A percentile compares a stretch with the other conserved stretches of the same genome.
Evolutionary conservation across 2,329 filamentous ascomycete species (phyloP).

Genomic region (Sporothrix globosa): DNA sequence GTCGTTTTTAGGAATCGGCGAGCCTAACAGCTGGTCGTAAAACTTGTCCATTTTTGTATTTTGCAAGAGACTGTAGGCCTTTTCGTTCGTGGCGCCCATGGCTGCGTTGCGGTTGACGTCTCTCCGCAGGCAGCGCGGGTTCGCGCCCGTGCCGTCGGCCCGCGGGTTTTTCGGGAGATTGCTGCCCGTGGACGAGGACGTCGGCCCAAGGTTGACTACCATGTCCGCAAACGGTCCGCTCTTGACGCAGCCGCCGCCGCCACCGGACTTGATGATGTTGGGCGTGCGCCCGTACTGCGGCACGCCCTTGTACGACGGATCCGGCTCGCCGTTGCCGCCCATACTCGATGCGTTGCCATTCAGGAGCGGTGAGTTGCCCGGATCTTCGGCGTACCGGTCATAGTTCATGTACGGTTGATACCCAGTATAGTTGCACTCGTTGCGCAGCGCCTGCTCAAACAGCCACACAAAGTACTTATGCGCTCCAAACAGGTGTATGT

Average conservation of each 20-base stretch:
- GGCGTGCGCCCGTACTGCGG: slow-evolving; percentile 43
- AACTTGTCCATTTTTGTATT: slow-evolving; percentile 34
- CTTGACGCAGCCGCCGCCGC: slow-evolving; percentile 59
- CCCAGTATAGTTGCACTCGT: slow-evolving; percentile 45
- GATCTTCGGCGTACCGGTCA: slow-evolving; percentile 53
- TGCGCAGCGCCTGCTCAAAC: slow-evolving; percentile 43
- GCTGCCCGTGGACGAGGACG: slow-evolving; percentile 39
- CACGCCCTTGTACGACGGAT: slow-evolving; percentile 39
- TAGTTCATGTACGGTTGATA: slow-evolving; percentile 55
- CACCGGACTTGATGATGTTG: slow-evolving; percentile 51
- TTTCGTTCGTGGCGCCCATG: slow-evolving; percentile 41
- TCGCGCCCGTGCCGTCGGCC: slow-evolving; percentile 45
- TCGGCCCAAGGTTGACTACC: slow-evolving; percentile 48
- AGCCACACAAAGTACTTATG: slow-evolving; percentile 43
- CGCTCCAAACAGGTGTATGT: slow-evolving; percentile 40
- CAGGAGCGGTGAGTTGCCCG: slow-evolving; percentile 55
- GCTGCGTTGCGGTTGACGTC: slow-evolving; percentile 41
- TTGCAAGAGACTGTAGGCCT: slow-evolving; percentile 33
- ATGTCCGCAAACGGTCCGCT: slow-evolving; percentile 54
- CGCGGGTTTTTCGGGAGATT: slow-evolving; percentile 43
- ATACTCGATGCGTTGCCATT: slow-evolving; percentile 57
- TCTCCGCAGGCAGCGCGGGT: slow-evolving; percentile 50
- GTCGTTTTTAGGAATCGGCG: slow-evolving; percentile 34
- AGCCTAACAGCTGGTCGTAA: slow-evolving; percentile 36
- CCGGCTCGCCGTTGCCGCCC: slow-evolving; percentile 51